Conservation (phyloP, 1,284 basidiomycete species). For the Boletellus deceptivus region DNA sequence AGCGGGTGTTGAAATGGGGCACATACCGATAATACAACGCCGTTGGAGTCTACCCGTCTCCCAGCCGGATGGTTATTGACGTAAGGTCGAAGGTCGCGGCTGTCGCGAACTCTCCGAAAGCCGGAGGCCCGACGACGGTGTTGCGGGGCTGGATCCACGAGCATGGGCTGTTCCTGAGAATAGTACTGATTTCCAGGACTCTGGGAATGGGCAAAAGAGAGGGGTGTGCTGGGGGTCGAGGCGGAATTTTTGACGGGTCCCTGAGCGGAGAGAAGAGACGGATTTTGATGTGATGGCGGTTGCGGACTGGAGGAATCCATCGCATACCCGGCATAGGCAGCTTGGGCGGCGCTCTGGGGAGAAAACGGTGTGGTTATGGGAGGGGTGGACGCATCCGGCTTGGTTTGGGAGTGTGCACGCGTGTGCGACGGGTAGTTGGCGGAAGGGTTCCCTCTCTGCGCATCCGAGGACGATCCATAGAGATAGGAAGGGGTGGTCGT, state of each 20-base stretch:
- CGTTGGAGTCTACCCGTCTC: constrained; percentile 65
- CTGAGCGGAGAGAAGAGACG: constrained; percentile 32
- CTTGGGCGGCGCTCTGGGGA: constrained; percentile 41
- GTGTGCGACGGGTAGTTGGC: constrained; percentile 54
- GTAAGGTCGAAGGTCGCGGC: constrained; percentile 68
- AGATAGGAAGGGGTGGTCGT: constrained; percentile 49
- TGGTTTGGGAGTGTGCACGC: constrained; percentile 58
- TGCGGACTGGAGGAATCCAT: constrained; percentile 65
- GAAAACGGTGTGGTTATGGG: constrained; percentile 54
- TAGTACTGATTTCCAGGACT: constrained; percentile 53
- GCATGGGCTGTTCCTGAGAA: constrained; percentile 63
- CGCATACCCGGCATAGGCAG: constrained; percentile 40
- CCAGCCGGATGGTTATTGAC: constrained; percentile 56
- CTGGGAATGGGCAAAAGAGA: constrained; percentile 58
- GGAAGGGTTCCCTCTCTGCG: constrained; percentile 42
- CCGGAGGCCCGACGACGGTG: constrained; percentile 67
- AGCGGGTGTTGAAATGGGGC: constrained; percentile 8
- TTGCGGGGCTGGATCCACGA: constrained; percentile 59
- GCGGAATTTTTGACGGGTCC: constrained; percentile 29
- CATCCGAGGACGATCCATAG: constrained; percentile 48
- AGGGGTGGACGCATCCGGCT: constrained; percentile 52
- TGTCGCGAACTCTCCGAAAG: constrained; percentile 67
- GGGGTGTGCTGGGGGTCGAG: constrained; percentile 63
- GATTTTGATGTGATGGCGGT: constrained; percentile 47
- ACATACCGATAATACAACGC: constrained; percentile 63